Conservation (phyloP, 1,139 yeast species). For the Yamadazyma diddensiae region DNA sequence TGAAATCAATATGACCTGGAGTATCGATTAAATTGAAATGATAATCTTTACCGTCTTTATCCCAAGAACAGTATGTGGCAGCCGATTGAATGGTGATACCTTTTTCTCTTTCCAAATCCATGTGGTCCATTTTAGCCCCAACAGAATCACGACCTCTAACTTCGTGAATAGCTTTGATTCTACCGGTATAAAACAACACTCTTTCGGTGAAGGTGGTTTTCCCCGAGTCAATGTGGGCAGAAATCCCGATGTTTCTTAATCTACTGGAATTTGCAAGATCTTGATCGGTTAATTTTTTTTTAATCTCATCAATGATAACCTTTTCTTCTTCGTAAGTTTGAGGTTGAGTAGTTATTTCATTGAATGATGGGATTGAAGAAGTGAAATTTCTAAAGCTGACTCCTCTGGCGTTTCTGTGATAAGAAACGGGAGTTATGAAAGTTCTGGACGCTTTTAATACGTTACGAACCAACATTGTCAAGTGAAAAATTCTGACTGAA, state of each 20-base stretch:
- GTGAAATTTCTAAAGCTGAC: conserved; percentile 2
- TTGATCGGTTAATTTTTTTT: conserved; percentile 47
- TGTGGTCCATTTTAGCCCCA: conserved; percentile 95
- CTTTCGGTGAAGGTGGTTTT: conserved; percentile 94
- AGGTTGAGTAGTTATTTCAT: conserved; percentile 22
- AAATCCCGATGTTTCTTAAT: conserved; percentile 92
- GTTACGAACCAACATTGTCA: conserved; percentile 6
- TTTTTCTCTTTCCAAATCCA: conserved; percentile 92
- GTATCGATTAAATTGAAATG: conserved; percentile 95
- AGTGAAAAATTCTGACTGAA: too few relatives aligned
- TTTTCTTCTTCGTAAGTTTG: conserved; percentile 69
- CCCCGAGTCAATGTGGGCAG: conserved; percentile 89
- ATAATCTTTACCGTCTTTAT: conserved; percentile 62
- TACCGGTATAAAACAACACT: conserved; percentile 91
- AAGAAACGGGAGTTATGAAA: background rate
- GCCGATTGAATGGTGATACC: conserved; percentile 99
- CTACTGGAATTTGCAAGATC: conserved; percentile 55
- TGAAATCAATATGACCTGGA: conserved; percentile 98
- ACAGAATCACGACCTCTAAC: conserved; percentile 97
- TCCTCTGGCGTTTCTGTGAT: background rate
- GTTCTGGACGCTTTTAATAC: conserved; percentile 6
- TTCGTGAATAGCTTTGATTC: conserved; percentile 97
- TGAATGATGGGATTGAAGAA: conserved; percentile 4
- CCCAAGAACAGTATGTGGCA: conserved; percentile 98
- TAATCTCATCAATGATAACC: conserved; percentile 60